These are phyloP conservation scores for Globisporangium solare DNA, from an alignment of 352 stramenopile species.

Conservation along the genomic window DNA sequence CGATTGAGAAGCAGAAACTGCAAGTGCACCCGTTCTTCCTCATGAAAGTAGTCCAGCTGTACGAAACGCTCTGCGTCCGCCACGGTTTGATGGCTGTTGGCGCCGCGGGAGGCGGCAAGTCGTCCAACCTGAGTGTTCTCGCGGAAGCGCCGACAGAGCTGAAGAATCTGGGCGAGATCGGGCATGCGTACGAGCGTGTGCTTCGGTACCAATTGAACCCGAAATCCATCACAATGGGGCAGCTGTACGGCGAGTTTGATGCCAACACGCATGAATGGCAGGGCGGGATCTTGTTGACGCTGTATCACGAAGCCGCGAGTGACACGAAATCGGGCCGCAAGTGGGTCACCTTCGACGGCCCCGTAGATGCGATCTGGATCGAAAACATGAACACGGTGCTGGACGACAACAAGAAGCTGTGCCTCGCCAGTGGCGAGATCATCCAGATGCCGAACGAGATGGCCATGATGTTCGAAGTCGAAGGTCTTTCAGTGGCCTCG, in stretches of 20 bases:
- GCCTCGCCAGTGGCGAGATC: slow-evolving; percentile 92
- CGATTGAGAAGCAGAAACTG: slow-evolving; percentile 76
- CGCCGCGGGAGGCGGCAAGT: slow-evolving; percentile 91
- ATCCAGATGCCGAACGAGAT: slow-evolving; percentile 93
- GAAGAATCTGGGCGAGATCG: slow-evolving; percentile 70
- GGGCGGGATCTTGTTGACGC: slow-evolving; percentile 87
- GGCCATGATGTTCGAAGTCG: slow-evolving; percentile 97
- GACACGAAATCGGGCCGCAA: slow-evolving; percentile 86
- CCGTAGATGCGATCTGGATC: slow-evolving; percentile 96
- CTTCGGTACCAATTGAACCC: slow-evolving; percentile 89
- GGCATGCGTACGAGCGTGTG: slow-evolving; percentile 85
- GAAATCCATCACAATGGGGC: slow-evolving; percentile 95
- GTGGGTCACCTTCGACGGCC: slow-evolving; percentile 95
- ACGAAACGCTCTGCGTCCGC: slow-evolving; percentile 93
- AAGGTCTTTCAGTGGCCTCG: slow-evolving; percentile 92
- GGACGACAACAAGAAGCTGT: slow-evolving; percentile 96
- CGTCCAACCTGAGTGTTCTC: slow-evolving; percentile 81
- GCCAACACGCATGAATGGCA: slow-evolving; percentile 95
- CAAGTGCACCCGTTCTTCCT: slow-evolving; percentile 91
- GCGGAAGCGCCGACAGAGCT: slow-evolving; percentile 83
- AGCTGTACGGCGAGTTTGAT: slow-evolving; percentile 95
- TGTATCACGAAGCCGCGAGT: slow-evolving; percentile 89
- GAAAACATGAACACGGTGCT: slow-evolving; percentile 98
- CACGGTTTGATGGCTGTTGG: slow-evolving; percentile 95
- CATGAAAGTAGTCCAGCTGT: slow-evolving; percentile 92